A percentile compares a stretch with the other conserved stretches of the same genome.
phyloP scores from a whole-genome alignment of 2,329 filamentous ascomycete species.

The Lecanicillium sp. region DNA sequence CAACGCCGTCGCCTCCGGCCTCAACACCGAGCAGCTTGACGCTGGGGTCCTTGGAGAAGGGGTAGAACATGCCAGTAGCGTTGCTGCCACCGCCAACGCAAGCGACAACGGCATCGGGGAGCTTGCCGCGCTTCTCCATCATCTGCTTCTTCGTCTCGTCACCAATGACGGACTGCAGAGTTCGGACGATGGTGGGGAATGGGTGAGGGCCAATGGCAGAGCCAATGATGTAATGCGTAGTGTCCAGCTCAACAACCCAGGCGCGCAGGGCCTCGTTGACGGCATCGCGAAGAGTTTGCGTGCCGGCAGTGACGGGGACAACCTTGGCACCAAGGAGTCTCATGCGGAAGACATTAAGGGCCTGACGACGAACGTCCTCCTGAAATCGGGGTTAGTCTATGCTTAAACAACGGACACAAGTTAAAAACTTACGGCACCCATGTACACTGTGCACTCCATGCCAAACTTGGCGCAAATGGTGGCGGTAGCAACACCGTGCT shows the following conservation, averaged over 20 bases:
- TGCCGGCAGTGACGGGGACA: slow-evolving; percentile 85
- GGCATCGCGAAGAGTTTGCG: slow-evolving; percentile 72
- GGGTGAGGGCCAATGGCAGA: slow-evolving; percentile 96
- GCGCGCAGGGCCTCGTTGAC: slow-evolving; percentile 93
- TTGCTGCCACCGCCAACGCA: slow-evolving; percentile 96
- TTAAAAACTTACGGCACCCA: slow-evolving; percentile 62
- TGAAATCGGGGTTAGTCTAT: slow-evolving; percentile 19
- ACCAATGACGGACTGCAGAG: slow-evolving; percentile 95
- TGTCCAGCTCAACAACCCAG: slow-evolving; percentile 89
- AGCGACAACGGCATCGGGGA: slow-evolving; percentile 92
- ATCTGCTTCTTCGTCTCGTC: slow-evolving; percentile 92
- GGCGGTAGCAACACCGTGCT: slow-evolving; percentile 95
- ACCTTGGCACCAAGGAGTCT: slow-evolving; percentile 91
- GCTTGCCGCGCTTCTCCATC: slow-evolving; percentile 72
- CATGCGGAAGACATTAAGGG: slow-evolving; percentile 97
- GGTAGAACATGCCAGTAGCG: slow-evolving; percentile 96
- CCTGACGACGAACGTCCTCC: slow-evolving; percentile 92
- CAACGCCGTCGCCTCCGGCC: slow-evolving; percentile 86
- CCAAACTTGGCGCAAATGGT: slow-evolving; percentile 97
- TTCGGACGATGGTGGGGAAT: slow-evolving; percentile 94
- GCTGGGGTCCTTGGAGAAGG: slow-evolving; percentile 75
- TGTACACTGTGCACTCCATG: slow-evolving; percentile 96
- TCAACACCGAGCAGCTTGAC: slow-evolving; percentile 92
- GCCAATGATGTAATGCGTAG: slow-evolving; percentile 96
- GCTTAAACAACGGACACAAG: too few species aligned